Evolutionary conservation across 371 early-diverging fungal species (phyloP), one percentile per base, ranked within the genome.

Genomic region (Mucor racemosus): DNA sequence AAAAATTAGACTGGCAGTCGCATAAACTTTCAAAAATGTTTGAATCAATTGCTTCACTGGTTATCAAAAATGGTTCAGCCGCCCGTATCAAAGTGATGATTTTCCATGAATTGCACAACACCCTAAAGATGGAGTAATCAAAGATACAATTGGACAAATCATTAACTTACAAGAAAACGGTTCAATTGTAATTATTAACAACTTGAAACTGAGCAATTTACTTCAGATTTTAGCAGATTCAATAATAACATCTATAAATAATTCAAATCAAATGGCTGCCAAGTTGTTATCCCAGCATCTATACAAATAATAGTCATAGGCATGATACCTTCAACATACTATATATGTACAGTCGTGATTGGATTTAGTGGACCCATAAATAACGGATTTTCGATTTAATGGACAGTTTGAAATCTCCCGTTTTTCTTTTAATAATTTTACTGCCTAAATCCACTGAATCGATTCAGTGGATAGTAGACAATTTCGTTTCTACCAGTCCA

Each of bases 151-250:
- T 62, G 54, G 39, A 62, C 15, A 64, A 64, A 64, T 64, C 2
- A 56, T 64, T 31, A 57, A 14, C 14, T 64, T 64, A 42, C 42
- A 55, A 56, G 57, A 64, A 55, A 56, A 64, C 33, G 57, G 56
- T 10, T 0, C 15, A 15, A 21, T 64, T 57, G 0, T 14, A 13
- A 34, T 65, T 6, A 58, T 65, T 39, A 50, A 65, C 59, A 65
- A 65, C 59, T 58, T 58, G 46, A 46, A 58, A 39, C 33, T 65
- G 58, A 58, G 39, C 38, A 40, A 42, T 40, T 44, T 34, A 36
- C 41, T 65, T 26, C 62, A 65, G 57, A 41, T 19, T 44, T 65
- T 65, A 39, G 65, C 66, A 59, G 60, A 66, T 53, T 59, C 66
- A 59, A 41, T 66, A 54, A 34, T 31, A 48, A 66, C 60, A 33